phyloP scores from a whole-genome alignment of 345 rosid species.

The Boechera stricta region DNA sequence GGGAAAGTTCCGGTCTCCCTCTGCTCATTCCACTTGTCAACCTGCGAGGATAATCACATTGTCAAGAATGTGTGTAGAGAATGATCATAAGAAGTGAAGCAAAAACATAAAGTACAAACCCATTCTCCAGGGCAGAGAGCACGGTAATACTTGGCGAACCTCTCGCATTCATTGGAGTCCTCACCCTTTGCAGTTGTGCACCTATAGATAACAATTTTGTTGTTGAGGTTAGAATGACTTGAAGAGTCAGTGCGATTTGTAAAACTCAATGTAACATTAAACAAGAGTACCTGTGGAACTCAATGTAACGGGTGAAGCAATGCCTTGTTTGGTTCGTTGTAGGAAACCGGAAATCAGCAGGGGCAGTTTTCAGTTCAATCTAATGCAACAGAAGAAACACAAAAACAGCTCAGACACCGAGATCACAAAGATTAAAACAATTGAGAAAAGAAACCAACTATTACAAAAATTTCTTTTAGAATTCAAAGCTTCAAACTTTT shows the following conservation, averaged over 20 bases:
- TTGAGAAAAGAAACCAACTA: not conserved
- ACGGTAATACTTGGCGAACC: conserved; percentile 78
- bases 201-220: conserved; percentile 41
- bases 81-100: not conserved
- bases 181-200: conserved; percentile 84
- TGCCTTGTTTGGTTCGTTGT: conserved; percentile 98
- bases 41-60: conserved; percentile 43
- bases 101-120: conserved; percentile 53
- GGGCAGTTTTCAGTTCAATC: conserved; percentile 89
- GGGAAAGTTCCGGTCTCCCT: conserved; percentile 84
- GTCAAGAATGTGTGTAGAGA: conserved; percentile 18
- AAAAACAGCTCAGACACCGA: not conserved
- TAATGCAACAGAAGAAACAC: conserved; percentile 21
- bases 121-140: conserved; percentile 97
- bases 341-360: conserved; percentile 96
- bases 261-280: not conserved
- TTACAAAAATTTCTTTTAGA: not conserved
- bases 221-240: conserved; percentile 1
- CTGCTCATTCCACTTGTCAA: conserved; percentile 88
- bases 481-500: not conserved
- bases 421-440: not conserved
- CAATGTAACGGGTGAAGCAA: conserved; percentile 93
- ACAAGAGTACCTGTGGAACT: conserved; percentile 73
- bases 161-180: conserved; percentile 71
- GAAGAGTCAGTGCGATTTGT: not conserved